phyloP scores from a whole-genome alignment of 164 flowering plant genomes.

The Tinospora cordifolia region DNA sequence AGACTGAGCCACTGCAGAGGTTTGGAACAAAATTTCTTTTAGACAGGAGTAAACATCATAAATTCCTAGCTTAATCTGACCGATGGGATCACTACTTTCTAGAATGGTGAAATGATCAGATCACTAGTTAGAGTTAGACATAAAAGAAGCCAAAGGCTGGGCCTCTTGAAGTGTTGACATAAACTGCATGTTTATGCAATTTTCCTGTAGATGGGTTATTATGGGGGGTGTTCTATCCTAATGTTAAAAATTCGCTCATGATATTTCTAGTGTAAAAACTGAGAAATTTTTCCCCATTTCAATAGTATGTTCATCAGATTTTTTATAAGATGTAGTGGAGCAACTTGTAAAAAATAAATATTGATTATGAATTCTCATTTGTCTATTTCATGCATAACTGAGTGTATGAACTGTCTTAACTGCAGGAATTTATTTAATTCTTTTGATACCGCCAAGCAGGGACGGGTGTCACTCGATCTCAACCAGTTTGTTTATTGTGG shows the following conservation, averaged over 20 bases:
- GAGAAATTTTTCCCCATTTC: background rate
- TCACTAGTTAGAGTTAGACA: no score
- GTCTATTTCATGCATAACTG: background rate
- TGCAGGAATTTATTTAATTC: conserved; percentile 69
- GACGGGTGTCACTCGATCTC: conserved; percentile 70
- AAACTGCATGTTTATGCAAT: background rate
- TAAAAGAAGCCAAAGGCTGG: background rate
- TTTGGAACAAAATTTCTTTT: no score
- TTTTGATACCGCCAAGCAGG: conserved; percentile 72
- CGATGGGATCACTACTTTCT: no score
- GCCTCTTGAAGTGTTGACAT: no score
- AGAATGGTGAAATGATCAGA: no score
- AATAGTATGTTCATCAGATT: background rate
- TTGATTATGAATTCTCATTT: background rate
- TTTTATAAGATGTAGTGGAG: background rate
- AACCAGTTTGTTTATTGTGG: conserved; percentile 75
- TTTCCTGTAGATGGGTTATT: background rate
- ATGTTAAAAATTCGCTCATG: background rate
- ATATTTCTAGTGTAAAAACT: background rate
- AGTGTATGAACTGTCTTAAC: background rate
- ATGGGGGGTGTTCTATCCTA: background rate
- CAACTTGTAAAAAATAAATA: background rate
- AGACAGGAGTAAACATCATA: no score
- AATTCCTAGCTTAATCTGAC: no score
- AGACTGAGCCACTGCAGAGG: no score